Evolutionary conservation across 2,329 filamentous ascomycete species (phyloP).

Genomic region (Aspergillus luchuensis): DNA sequence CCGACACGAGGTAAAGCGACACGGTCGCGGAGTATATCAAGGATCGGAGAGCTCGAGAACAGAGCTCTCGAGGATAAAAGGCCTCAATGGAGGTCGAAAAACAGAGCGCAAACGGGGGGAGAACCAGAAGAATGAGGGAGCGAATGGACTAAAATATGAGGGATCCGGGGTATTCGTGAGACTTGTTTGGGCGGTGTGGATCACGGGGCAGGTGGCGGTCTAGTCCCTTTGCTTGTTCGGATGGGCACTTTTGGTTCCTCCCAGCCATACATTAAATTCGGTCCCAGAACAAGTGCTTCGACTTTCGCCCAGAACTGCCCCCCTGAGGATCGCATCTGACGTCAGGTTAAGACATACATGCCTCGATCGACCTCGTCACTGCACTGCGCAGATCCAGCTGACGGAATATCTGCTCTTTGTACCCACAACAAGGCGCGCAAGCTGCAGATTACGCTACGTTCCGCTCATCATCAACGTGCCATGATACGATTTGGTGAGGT

Average conservation of each 20-base stretch:
- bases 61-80: neutral
- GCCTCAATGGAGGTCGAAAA: neutral
- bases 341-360: constrained; percentile 11
- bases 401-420: neutral
- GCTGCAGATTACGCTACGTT: neutral
- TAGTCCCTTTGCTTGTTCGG: constrained; percentile 2
- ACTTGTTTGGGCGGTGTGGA: constrained; percentile 26
- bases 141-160: neutral
- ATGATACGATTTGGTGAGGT: neutral
- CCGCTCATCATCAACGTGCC: constrained; percentile 1
- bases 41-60: neutral
- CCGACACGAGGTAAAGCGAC: neutral
- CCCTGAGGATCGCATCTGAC: constrained; percentile 9
- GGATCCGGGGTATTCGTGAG: constrained; percentile 12
- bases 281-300: neutral
- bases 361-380: neutral
- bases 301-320: neutral
- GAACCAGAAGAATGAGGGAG: neutral
- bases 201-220: constrained; percentile 19
- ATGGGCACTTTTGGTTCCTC: neutral
- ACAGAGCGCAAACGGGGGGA: neutral
- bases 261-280: constrained; percentile 1
- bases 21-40: neutral
- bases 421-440: neutral
- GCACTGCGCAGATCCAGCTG: neutral